Base-by-base conservation (phyloP, 2,329 filamentous ascomycete species). In the Curvularia sp. region DNA sequence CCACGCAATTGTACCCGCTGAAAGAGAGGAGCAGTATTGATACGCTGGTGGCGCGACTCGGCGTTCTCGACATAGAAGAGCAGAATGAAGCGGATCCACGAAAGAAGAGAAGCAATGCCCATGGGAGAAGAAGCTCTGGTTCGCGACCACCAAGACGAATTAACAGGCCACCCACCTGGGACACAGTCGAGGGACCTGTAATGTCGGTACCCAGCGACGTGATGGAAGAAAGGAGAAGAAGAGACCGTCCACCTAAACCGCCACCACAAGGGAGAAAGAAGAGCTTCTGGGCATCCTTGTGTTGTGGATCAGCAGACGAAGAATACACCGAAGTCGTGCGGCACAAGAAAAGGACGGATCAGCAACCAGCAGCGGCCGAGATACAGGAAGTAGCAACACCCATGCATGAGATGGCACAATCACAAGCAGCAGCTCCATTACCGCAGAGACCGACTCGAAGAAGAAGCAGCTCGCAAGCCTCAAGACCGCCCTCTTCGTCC, bases 1-100 rank as follows among this genome's bases (percentile, higher is more conserved):
- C 71, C 42, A 79, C 79, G 28, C 75, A 80, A 18, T 80, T 84
- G 4, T 83, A 86, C 6, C 85, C 88, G 4, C 77, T 89, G 53
- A 84, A 88, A 66, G 82, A 86, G 57, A 83, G 91, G 51, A 89
- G 87, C 33, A 97, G 93, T 69, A 84, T 98, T 55, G 95, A 99
- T 75, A 96, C 93, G 0, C 80, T 98, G 57, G 87, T 93, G 42
- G 91, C 92, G 64, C 84, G 91, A 44, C 80, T 97, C 4, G 92
- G 92, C 3, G 80, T 95, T 20, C 75, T 92, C n/a, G 86, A 91
- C 46, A 78, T 93, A 39, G 81, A 88, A 5, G 74, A 76, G 26
- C 57, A 64, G 6, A 64, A 51, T 35, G 76, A 79, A 49, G 77
- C 77, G 33, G 75, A 78, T 55, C 75, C 68, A 64, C 75, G 55